A percentile compares a stretch with the other conserved stretches of the same genome.
phyloP scores from a whole-genome alignment of 2,329 filamentous ascomycete genomes.

The Xylariaceae sp. region DNA sequence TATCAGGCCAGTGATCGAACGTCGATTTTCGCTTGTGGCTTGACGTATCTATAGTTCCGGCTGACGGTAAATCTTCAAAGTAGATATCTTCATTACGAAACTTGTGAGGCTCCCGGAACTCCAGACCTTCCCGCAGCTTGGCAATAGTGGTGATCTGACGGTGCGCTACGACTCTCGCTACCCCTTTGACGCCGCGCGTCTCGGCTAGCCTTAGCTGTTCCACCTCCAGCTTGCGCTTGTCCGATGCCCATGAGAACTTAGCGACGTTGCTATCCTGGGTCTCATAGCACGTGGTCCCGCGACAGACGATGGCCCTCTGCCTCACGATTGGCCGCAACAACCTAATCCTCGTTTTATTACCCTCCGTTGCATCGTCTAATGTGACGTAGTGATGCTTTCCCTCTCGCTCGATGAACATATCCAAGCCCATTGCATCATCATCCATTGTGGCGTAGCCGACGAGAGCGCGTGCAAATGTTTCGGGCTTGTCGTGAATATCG shows the following conservation, averaged over 20 bases:
- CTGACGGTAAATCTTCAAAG: constrained; percentile 6
- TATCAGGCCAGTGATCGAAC: constrained; percentile 7
- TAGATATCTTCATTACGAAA: constrained; percentile 1
- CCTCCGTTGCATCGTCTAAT: not conserved
- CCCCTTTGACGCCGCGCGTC: not conserved
- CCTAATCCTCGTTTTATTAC: constrained; percentile 10
- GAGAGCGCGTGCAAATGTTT: constrained; percentile 17
- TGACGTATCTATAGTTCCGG: not conserved
- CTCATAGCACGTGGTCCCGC: constrained; percentile 19
- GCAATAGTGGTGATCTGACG: constrained; percentile 15
- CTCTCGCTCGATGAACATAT: constrained; percentile 8
- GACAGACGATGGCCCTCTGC: constrained; percentile 18
- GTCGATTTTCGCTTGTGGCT: constrained; percentile 12
- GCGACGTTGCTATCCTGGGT: constrained; percentile 5
- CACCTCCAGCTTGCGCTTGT: constrained; percentile 4
- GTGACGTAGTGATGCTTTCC: not conserved
- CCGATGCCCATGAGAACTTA: constrained; percentile 18
- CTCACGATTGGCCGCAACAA: not conserved
- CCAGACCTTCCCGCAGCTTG: constrained; percentile 9
- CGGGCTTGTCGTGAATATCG: constrained; percentile 6
- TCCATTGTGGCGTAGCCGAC: constrained; percentile 14
- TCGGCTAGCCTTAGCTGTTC: constrained; percentile 15
- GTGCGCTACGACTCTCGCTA: constrained; percentile 9
- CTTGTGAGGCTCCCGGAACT: constrained; percentile 6
- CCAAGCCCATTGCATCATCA: not conserved